Evolutionary conservation across 148 eudicot genomes (phyloP), one percentile per base, ranked within the genome.

Genomic region (Dianthus caryophyllus): DNA sequence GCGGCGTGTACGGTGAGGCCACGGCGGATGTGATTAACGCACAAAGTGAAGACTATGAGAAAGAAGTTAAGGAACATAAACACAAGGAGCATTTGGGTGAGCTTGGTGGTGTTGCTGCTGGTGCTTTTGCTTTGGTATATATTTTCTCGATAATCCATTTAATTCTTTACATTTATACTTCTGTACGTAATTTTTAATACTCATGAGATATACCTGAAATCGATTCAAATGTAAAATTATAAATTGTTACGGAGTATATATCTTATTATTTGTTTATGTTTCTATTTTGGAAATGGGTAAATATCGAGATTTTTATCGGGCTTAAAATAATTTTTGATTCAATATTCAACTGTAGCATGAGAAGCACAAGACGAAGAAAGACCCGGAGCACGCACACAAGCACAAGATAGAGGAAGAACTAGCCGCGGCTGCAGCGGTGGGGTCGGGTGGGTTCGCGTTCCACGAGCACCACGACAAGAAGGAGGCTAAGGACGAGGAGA

Each of bases 391-490:
- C 29, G 81, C 79, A 17, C 87, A 81, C 77, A 79, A 47, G 77
- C 87, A 85, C 78, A 81, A 81, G 68, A 47, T 81, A 10, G 80
- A 73, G 71, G 83, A 85, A 39, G 82, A 81, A 14, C 49, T 83
- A 0, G 90, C 90, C 0, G 85, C 82, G 0, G 82, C 80, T 0
- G 90, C 71, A 0, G 90, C 80, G 0, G 82, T 81, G 4, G 87
- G 82, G 8, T 59, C 87, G 0, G 85, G 85, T 30, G 90, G 87
- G 17, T 77, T 48, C 25, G 81, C 73, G 1, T 75, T 83, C 69
- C 87, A 83, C 22, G 87, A 85, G 77, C 85, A 77, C 51, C 87
- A 83, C 60, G 77, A 83, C 76, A 85, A 83, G 83, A 79, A 85
- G 65, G 85, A 83, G 61, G 79, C 83, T 3, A 77, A 79, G 72